Evolutionary conservation across 2,329 filamentous ascomycete genomes (phyloP).

Genomic region (Fusarium piperis): DNA sequence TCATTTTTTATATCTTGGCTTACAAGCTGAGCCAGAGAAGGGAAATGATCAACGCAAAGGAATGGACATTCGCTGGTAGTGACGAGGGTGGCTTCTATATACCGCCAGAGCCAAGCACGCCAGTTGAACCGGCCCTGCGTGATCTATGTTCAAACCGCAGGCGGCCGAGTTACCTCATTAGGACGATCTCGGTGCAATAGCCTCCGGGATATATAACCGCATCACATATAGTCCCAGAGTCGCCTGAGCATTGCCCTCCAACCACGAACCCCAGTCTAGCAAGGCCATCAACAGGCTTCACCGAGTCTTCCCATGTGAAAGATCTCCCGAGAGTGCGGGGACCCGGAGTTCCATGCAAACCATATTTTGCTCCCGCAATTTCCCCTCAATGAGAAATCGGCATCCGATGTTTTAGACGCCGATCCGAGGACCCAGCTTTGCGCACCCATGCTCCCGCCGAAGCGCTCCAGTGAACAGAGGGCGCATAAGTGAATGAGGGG

Average conservation of each 20-base stretch:
- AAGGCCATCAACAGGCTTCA: background rate
- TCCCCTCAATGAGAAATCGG: background rate
- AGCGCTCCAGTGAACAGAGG: slow-evolving; percentile 28
- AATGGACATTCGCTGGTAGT: background rate
- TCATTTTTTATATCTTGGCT: slow-evolving; percentile 1
- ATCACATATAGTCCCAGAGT: background rate
- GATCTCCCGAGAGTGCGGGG: slow-evolving; percentile 2
- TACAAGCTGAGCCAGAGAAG: background rate
- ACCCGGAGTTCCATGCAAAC: slow-evolving; percentile 15
- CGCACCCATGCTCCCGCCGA: slow-evolving; percentile 21
- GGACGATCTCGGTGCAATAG: background rate
- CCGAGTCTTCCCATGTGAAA: background rate
- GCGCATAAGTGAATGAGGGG: slow-evolving; percentile 31
- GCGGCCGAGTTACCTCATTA: slow-evolving; percentile 2
- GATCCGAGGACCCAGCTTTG: slow-evolving; percentile 7
- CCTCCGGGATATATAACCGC: background rate
- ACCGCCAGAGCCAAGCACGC: background rate
- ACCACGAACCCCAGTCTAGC: background rate
- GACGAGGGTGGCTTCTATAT: background rate
- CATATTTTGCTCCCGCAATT: background rate
- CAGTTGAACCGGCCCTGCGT: background rate
- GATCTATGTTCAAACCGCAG: background rate
- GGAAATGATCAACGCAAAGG: background rate
- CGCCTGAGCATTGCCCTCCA: background rate
- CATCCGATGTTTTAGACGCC: slow-evolving; percentile 4